Evolutionary conservation across 768 basidiomycete species (phyloP).

Genomic region (Hygrophoropsis aurantiaca): DNA sequence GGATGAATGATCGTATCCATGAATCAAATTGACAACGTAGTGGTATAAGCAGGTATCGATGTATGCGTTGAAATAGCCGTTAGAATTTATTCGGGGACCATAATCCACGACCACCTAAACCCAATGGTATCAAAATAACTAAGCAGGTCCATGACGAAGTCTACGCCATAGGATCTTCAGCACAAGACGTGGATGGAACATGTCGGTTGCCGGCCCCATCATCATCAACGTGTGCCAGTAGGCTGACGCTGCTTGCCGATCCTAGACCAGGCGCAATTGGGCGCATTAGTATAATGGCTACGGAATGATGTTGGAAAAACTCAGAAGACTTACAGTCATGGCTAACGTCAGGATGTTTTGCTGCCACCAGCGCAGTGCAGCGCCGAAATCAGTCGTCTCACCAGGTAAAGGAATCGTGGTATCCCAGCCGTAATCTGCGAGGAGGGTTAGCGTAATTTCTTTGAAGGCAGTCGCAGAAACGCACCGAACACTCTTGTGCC

Average conservation of each 20-base stretch:
- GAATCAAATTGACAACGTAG: no score
- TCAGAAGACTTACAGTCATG: constrained; percentile 7
- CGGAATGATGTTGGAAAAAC: no score
- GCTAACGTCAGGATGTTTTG: constrained; percentile 8
- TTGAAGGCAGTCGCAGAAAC: no score
- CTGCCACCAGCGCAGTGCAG: constrained; percentile 3
- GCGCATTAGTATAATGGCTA: no score
- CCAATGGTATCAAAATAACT: neutral
- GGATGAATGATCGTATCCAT: no score
- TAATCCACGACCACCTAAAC: no score
- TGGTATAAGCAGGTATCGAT: no score
- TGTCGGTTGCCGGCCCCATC: constrained; percentile 13
- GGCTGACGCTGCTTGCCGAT: constrained; percentile 10
- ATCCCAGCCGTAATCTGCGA: constrained; percentile 13
- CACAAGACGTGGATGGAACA: constrained; percentile 17
- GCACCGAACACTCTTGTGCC: no score
- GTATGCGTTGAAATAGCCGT: no score
- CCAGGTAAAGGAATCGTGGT: constrained; percentile 11
- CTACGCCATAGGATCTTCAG: constrained; percentile 15
- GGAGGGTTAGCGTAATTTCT: neutral
- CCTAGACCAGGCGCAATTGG: constrained; percentile 6
- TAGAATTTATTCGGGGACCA: no score
- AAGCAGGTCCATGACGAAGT: neutral
- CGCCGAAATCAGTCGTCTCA: constrained; percentile 9
- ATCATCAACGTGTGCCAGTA: constrained; percentile 12